A percentile compares a stretch with the other conserved stretches of the same genome.
Conservation (phyloP, 1,139 yeast species). For the Hansenula anomala region DNA sequence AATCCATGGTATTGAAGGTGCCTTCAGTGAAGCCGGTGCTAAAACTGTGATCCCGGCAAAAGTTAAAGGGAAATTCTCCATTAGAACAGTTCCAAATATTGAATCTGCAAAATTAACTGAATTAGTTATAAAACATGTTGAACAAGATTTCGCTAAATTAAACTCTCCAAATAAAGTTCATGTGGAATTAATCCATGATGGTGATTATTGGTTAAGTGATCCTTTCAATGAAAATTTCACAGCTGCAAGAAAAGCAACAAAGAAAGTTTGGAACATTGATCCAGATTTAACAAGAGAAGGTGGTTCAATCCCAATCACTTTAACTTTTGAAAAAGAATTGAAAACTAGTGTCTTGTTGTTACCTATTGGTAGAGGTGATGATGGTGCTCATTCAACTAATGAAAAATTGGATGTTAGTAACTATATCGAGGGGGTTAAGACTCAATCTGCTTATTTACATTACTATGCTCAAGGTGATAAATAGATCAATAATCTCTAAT, state of each 20-base stretch:
- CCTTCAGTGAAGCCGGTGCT: constrained; percentile 91
- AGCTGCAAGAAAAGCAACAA: constrained; percentile 93
- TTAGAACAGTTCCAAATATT: constrained; percentile 95
- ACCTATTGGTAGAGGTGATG: constrained; percentile 99
- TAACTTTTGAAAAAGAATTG: constrained; percentile 83
- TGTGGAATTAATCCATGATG: constrained; percentile 85
- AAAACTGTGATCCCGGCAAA: constrained; percentile 97
- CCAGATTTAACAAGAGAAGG: constrained; percentile 99
- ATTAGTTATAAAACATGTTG: constrained; percentile 67
- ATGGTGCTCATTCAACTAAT: constrained; percentile 97
- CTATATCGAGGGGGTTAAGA: constrained; percentile 91
- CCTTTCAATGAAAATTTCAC: constrained; percentile 91
- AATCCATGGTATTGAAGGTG: constrained; percentile 96
- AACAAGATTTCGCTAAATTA: constrained; percentile 58
- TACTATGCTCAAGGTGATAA: constrained; percentile 49
- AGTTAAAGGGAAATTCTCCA: constrained; percentile 91
- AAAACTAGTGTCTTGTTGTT: constrained; percentile 81
- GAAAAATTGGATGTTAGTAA: constrained; percentile 88
- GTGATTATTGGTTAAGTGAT: constrained; percentile 93
- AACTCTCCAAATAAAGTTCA: constrained; percentile 70
- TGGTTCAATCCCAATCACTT: constrained; percentile 94
- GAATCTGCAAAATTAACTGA: constrained; percentile 75
- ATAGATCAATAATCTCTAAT: no score
- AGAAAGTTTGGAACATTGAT: constrained; percentile 88
- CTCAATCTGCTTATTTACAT: constrained; percentile 90